Evolutionary conservation across 2,329 filamentous ascomycete genomes (phyloP), one percentile per base, ranked within the genome.

Genomic region (Rhynchosporium agropyri): DNA sequence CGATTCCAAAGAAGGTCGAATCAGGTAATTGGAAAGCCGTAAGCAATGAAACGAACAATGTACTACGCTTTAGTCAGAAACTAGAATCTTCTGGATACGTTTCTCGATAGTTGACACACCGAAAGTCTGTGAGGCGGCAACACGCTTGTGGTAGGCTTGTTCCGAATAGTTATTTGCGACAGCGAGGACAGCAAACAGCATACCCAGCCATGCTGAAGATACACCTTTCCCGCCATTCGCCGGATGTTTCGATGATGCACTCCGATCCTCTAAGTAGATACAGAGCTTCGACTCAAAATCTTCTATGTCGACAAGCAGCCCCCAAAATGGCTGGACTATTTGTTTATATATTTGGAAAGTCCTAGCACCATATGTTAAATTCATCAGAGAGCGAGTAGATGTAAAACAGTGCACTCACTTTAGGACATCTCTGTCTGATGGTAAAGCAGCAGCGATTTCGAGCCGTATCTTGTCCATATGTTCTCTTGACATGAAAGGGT

Each of bases 91-190:
- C 40, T 2, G 7, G n/a, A 7, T 0, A 10, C 13, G 13, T 38
- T 20, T 9, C 1, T 36, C 9, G 33, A 36, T 10, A 10, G 5
- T 36, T 36, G 15, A 62, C 69, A 31, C 77, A 82, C 85, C 85
- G 85, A 69, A 74, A 15, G 66, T 65, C 62, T 74, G 85, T 76
- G 58, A 84, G 36, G 67, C 66, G 13, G 70, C 69, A 46, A 68
- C 67, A 43, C 73, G 65, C 60, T 72, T 72, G 38, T 71, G 70
- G 65, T 88, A 88, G 0, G 85, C 83, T 0, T 83, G 84, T 69
- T 89, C 86, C 58, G 87, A 84, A 67, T 88, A 89, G 69, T 89
- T 86, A 0, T 85, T 87, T 6, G 85, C 85, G 20, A 88, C 85
- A 3, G 85, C 85, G 61, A 89, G 77, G 1, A 89, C 84, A 6